Evolutionary conservation across 345 rosid genomes (phyloP).

Genomic region (Salix viminalis): DNA sequence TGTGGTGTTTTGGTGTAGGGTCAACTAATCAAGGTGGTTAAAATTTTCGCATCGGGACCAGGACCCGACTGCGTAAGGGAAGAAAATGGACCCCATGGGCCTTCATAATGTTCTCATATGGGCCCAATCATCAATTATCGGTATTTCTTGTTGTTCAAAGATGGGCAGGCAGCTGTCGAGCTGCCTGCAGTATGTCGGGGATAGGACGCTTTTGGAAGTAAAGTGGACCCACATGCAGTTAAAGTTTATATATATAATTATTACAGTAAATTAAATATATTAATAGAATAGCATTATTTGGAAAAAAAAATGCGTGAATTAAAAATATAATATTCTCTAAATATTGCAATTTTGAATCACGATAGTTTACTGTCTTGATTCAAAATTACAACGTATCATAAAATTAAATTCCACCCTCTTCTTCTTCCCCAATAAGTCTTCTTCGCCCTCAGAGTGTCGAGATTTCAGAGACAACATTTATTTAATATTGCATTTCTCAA

Average conservation of each 20-base stretch:
- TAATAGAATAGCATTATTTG: no score
- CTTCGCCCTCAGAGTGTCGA: no score
- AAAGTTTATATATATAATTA: not conserved
- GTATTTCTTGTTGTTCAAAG: slow-evolving; percentile 4
- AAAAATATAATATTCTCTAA: no score
- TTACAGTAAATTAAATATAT: no score
- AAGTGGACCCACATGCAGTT: not conserved
- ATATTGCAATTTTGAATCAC: no score
- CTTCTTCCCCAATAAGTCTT: no score
- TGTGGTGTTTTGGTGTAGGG: slow-evolving; percentile 9
- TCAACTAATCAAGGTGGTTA: slow-evolving; percentile 21
- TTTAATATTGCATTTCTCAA: no score
- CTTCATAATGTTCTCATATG: slow-evolving; percentile 7
- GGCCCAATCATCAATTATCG: slow-evolving; percentile 11
- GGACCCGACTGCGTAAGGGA: not conserved
- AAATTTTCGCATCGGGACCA: not conserved
- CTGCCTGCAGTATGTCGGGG: slow-evolving; percentile 26
- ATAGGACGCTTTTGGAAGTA: slow-evolving; percentile 13
- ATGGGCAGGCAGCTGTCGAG: slow-evolving; percentile 17
- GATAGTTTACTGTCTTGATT: no score
- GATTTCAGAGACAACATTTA: no score
- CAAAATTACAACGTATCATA: no score
- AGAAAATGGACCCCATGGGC: not conserved
- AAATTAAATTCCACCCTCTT: no score
- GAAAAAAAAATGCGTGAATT: no score